phyloP scores from a whole-genome alignment of 176 grass and related monocot species.

The Carex cristatella region DNA sequence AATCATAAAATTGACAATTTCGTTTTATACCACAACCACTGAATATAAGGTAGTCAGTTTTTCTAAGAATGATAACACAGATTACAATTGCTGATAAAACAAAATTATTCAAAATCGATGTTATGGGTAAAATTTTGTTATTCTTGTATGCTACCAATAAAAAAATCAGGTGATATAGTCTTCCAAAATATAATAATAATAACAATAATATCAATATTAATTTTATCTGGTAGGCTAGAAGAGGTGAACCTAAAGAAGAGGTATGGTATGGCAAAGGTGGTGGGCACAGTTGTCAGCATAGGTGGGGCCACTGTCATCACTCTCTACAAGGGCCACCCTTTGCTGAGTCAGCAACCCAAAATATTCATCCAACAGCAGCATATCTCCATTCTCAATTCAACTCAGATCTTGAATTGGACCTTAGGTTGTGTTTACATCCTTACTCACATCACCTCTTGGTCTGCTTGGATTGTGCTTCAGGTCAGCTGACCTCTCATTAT shows the following conservation, averaged over 20 bases:
- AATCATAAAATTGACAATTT: not conserved
- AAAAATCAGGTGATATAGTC: not conserved
- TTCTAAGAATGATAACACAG: too few relatives aligned
- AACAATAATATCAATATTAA: not conserved
- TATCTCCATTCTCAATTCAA: conserved; percentile 29
- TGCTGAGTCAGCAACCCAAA: conserved; percentile 39
- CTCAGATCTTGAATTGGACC: conserved; percentile 73
- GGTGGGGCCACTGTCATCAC: conserved; percentile 82
- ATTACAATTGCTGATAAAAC: too few relatives aligned
- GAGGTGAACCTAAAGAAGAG: conserved; percentile 53
- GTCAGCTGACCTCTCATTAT: conserved; percentile 15
- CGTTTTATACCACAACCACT: too few relatives aligned
- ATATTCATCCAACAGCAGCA: not conserved
- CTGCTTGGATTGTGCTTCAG: conserved; percentile 93
- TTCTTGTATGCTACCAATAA: too few relatives aligned
- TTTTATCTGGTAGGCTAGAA: conserved; percentile 48
- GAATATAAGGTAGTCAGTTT: too few relatives aligned
- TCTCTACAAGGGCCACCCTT: conserved; percentile 80
- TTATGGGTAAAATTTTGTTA: too few relatives aligned
- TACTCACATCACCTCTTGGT: conserved; percentile 78
- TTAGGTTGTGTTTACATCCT: conserved; percentile 88
- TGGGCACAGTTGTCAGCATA: conserved; percentile 84
- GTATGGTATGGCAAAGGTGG: conserved; percentile 71
- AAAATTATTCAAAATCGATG: too few relatives aligned
- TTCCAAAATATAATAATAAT: too few relatives aligned